Evolutionary conservation across 345 rosid genomes (phyloP), one percentile per base, ranked within the genome.

Genomic region (Fremontodendron californicum): DNA sequence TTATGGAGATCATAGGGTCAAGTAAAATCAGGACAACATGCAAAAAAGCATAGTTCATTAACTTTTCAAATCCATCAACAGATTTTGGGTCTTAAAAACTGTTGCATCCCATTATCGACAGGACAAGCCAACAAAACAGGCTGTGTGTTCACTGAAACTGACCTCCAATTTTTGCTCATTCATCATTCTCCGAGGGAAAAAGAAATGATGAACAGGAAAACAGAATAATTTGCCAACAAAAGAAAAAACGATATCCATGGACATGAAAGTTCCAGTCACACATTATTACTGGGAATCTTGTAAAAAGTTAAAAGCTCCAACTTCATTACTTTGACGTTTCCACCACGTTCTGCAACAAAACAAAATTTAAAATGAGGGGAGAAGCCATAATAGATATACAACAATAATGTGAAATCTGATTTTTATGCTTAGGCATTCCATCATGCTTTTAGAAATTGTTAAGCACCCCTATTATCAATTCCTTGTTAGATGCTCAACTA

Each of bases 311-410:
- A 23, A 67, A 25, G 72, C 52, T 6, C 35, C 35, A 67, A 67
- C 52, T n/a, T 43, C 35, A 43, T 67, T 12, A 23, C 33, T 25
- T 29, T 68, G 54, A 35, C 1, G 35, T 43, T 68, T 81, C 89
- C 62, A 79, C 78, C 75, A 76, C 5, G 39, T 79, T 80, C 91
- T 88, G 93, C 52, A 29, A 77, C 64, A 2, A 77, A 8, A 63
- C 13, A 19, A 49, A 49, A 18, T 0, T 33, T 71, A 76, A 81
- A 80, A 23, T 25, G 27, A 11, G 23, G 23, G 43, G 37, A 74
- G 63, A 39, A 62, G 46, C 71, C 43, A 84, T 52, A n/a, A 69
- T 33, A 80, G 45, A 57, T 10, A 29, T 18, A 55, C 29, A 11
- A 58, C 31, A 58, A 58, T 27, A 70, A 33, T 2, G 40, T 16